Conservation (phyloP, 2,329 filamentous ascomycete genomes). For the Metarhizium album region DNA sequence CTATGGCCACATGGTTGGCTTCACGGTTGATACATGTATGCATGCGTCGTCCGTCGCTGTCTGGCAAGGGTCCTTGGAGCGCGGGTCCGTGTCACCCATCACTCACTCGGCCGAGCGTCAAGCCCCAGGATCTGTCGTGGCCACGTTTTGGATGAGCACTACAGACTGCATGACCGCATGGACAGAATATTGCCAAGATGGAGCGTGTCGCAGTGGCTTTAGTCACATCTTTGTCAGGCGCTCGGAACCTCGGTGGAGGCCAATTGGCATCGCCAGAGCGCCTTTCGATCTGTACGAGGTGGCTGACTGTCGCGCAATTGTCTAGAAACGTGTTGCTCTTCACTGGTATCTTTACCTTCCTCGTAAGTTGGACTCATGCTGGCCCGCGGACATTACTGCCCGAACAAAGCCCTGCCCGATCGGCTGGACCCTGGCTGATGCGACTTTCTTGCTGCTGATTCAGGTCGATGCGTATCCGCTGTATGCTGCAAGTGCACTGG, state of each 20-base stretch:
- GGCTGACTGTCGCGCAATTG: conserved; percentile 16
- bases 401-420: not conserved
- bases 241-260: not conserved
- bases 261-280: not conserved
- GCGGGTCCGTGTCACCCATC: too few species aligned
- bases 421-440: not conserved
- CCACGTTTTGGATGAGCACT: conserved; percentile 3
- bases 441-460: not conserved
- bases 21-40: not conserved
- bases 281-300: conserved; percentile 6
- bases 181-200: not conserved
- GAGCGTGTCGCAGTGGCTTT: conserved; percentile 9
- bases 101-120: not conserved
- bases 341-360: conserved; percentile 78
- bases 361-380: conserved; percentile 44
- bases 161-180: conserved; percentile 1
- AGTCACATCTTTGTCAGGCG: conserved; percentile 23
- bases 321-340: conserved; percentile 65
- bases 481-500: conserved; percentile 68
- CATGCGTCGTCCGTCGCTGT: not conserved
- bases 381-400: not conserved
- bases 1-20: conserved; percentile 4
- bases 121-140: conserved; percentile 3
- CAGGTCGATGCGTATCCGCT: conserved; percentile 65
- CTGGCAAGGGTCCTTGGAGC: not conserved